A percentile compares a stretch with the other conserved stretches of the same genome.
These are phyloP conservation scores for Fusarium torreyae DNA, from an alignment of 2,329 filamentous ascomycete genomes.

Conservation along the genomic window DNA sequence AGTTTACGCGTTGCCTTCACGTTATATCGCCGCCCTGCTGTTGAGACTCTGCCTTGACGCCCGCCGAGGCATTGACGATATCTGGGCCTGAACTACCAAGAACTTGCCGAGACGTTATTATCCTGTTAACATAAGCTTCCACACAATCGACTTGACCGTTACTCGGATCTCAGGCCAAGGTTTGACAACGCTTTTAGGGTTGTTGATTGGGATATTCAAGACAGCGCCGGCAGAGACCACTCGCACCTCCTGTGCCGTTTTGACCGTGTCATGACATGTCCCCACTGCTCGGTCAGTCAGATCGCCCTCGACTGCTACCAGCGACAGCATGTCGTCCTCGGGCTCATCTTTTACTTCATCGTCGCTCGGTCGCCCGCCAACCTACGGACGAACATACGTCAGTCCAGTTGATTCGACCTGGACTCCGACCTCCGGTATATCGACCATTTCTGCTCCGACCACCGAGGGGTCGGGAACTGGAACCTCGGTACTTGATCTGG, in stretches of 20 bases:
- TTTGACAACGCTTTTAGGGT: slow-evolving; percentile 30
- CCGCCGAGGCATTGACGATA: slow-evolving; percentile 29
- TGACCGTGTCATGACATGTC: slow-evolving; percentile 52
- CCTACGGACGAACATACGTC: slow-evolving; percentile 59
- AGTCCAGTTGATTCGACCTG: slow-evolving; percentile 63
- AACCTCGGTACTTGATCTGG: slow-evolving; percentile 65
- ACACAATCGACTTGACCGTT: slow-evolving; percentile 3
- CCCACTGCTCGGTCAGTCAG: slow-evolving; percentile 51
- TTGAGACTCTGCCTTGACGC: slow-evolving; percentile 36
- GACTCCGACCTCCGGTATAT: slow-evolving; percentile 62
- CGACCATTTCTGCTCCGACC: slow-evolving; percentile 62
- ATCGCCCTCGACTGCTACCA: slow-evolving; percentile 49
- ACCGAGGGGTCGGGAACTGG: slow-evolving; percentile 55
- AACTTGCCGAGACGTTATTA: slow-evolving; percentile 16
- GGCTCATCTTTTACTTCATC: slow-evolving; percentile 66
- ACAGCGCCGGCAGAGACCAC: slow-evolving; percentile 42
- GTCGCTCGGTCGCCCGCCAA: slow-evolving; percentile 59
- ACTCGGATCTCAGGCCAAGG: slow-evolving; percentile 24
- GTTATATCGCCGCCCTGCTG: slow-evolving; percentile 31
- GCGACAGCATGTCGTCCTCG: slow-evolving; percentile 62
- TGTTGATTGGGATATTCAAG: slow-evolving; percentile 44
- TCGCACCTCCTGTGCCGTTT: slow-evolving; percentile 42
- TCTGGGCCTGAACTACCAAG: slow-evolving; percentile 23
- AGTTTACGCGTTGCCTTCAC: slow-evolving; percentile 39
- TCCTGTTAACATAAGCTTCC: slow-evolving; percentile 24